These are phyloP conservation scores for Metarhizium anisopliae DNA, from an alignment of 2,329 filamentous ascomycete genomes.

Conservation along the genomic window DNA sequence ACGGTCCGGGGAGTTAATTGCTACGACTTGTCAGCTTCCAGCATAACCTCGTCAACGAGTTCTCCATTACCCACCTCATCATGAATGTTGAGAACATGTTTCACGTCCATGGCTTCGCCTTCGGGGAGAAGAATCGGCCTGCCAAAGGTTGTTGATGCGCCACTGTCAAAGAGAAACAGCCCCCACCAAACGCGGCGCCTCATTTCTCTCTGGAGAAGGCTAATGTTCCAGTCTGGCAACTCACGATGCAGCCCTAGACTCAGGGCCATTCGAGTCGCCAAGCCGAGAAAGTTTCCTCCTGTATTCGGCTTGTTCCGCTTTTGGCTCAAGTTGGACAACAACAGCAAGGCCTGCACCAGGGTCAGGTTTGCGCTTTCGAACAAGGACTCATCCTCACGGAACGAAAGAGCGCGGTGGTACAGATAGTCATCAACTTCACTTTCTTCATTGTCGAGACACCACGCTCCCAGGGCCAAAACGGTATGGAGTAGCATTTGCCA, in stretches of 20 bases:
- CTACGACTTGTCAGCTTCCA: slow-evolving; percentile 5
- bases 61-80: slow-evolving; percentile 12
- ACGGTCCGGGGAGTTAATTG: slow-evolving; percentile 15
- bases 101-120: slow-evolving; percentile 20
- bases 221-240: slow-evolving; percentile 22
- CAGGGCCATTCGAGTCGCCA: slow-evolving; percentile 37
- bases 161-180: slow-evolving; percentile 35
- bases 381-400: slow-evolving; percentile 18
- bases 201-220: slow-evolving; percentile 26
- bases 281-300: slow-evolving; percentile 36
- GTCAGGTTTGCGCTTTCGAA: slow-evolving; percentile 24
- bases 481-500: slow-evolving; percentile 28
- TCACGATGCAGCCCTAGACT: slow-evolving; percentile 38
- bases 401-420: slow-evolving; percentile 19
- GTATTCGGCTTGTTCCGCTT: slow-evolving; percentile 39
- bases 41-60: not conserved
- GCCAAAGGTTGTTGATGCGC: slow-evolving; percentile 35
- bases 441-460: slow-evolving; percentile 18
- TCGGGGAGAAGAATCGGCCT: slow-evolving; percentile 19
- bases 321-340: slow-evolving; percentile 32
- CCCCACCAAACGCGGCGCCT: slow-evolving; percentile 33
- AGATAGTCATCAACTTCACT: slow-evolving; percentile 19
- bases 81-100: slow-evolving; percentile 18
- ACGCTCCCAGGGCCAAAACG: slow-evolving; percentile 28
- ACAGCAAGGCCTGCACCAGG: slow-evolving; percentile 20